Conservation (phyloP, 164 flowering plant genomes). For the Berberis thunbergii region DNA sequence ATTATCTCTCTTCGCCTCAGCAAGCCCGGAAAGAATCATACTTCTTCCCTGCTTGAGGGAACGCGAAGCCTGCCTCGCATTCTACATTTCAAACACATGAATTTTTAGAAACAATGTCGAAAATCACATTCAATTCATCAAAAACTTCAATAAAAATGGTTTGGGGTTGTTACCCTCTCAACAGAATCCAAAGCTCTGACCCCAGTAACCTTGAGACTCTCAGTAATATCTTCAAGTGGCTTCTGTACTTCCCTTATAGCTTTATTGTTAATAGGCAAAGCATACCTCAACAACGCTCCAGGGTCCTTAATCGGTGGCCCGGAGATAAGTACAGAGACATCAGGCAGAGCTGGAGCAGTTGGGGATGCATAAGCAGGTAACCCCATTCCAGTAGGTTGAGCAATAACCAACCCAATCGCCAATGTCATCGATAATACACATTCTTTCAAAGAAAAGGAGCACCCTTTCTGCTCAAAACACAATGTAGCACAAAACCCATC, state of each 20-base stretch:
- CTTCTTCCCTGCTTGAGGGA: slow-evolving; percentile 65
- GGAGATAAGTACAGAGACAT: slow-evolving; percentile 75
- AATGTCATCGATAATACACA: slow-evolving; percentile 71
- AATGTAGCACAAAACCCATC: background rate
- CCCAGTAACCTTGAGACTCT: slow-evolving; percentile 86
- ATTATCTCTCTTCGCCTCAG: slow-evolving; percentile 79
- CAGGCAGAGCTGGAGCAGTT: slow-evolving; percentile 47
- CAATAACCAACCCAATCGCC: slow-evolving; percentile 58
- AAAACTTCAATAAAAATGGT: background rate
- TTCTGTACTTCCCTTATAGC: slow-evolving; percentile 97
- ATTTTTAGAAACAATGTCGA: background rate
- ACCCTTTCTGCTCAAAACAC: slow-evolving; percentile 31
- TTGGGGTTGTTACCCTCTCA: slow-evolving; percentile 57
- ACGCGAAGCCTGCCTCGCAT: slow-evolving; percentile 80
- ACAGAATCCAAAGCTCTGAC: slow-evolving; percentile 82
- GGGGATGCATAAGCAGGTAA: slow-evolving; percentile 38
- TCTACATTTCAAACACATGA: slow-evolving; percentile 34
- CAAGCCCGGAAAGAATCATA: slow-evolving; percentile 65
- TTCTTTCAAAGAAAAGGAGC: slow-evolving; percentile 45
- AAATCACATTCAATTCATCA: background rate
- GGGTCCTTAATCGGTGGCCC: slow-evolving; percentile 99
- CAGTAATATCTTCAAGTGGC: slow-evolving; percentile 92
- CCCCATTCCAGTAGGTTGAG: slow-evolving; percentile 32
- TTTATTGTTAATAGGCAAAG: slow-evolving; percentile 83
- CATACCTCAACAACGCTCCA: slow-evolving; percentile 76